Conservation (phyloP, 768 basidiomycete genomes). For the Leccinum arenicola region DNA sequence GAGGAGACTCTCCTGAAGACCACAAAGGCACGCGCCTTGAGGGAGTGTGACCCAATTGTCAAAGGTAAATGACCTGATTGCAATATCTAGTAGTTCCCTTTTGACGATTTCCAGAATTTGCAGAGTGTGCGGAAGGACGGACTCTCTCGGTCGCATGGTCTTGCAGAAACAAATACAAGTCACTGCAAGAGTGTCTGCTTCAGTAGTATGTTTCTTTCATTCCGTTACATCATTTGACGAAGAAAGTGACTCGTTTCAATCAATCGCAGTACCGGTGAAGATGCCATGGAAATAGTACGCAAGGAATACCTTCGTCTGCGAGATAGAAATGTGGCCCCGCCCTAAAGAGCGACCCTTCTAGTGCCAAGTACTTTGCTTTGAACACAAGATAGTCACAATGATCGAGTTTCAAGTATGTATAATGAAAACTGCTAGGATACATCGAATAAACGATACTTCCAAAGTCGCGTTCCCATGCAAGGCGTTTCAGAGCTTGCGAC, state of each 20-base stretch:
- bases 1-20: slow-evolving; percentile 83
- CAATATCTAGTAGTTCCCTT: neutral
- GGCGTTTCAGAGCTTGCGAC: neutral
- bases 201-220: slow-evolving; percentile 56
- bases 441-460: slow-evolving; percentile 2
- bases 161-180: slow-evolving; percentile 65
- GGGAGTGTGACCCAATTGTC: slow-evolving; percentile 73
- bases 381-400: neutral
- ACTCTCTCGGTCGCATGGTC: slow-evolving; percentile 85
- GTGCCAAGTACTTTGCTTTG: neutral
- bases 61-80: slow-evolving; percentile 45
- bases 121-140: slow-evolving; percentile 77
- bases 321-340: slow-evolving; percentile 27
- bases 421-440: slow-evolving; percentile 9
- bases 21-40: slow-evolving; percentile 75
- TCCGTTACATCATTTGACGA: neutral
- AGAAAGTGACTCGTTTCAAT: neutral
- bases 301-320: slow-evolving; percentile 72
- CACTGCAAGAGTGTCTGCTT: slow-evolving; percentile 75
- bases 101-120: slow-evolving; percentile 57
- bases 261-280: slow-evolving; percentile 59
- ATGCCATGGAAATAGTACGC: slow-evolving; percentile 69
- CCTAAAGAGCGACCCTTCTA: neutral
- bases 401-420: neutral
- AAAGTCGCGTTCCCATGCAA: neutral